phyloP scores from a whole-genome alignment of 1,284 basidiomycete genomes.

The Phellopilus nigrolimitatus region DNA sequence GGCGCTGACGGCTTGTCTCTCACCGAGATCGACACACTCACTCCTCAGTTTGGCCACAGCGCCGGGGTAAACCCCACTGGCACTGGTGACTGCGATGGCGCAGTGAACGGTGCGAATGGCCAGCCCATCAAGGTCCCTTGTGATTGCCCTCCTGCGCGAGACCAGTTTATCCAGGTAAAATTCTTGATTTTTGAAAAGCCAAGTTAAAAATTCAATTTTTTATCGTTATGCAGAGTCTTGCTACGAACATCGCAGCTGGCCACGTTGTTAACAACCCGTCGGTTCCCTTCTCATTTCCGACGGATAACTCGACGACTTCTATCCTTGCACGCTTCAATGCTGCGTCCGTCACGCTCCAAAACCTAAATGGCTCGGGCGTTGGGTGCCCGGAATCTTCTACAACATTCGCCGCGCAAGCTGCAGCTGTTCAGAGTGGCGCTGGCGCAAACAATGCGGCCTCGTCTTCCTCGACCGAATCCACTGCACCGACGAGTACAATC shows the following conservation, averaged over 20 bases:
- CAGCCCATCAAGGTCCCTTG: constrained; percentile 37
- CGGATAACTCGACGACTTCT: constrained; percentile 29
- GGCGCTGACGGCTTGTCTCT: constrained; percentile 21
- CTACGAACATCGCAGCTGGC: constrained; percentile 34
- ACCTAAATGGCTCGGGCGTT: constrained; percentile 25
- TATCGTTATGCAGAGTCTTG: constrained; percentile 25
- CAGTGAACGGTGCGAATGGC: constrained; percentile 28
- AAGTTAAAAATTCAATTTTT: constrained; percentile 6
- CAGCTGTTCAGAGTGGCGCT: constrained; percentile 21
- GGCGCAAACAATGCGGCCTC: no score
- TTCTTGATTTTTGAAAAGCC: background rate
- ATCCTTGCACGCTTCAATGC: constrained; percentile 34
- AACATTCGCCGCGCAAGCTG: constrained; percentile 23
- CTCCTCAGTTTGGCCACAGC: constrained; percentile 27
- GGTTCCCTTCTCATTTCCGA: constrained; percentile 34
- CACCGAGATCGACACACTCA: constrained; percentile 24
- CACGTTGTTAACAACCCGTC: constrained; percentile 36
- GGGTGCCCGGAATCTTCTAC: constrained; percentile 27
- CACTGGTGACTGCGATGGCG: constrained; percentile 34
- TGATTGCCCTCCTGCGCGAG: constrained; percentile 34
- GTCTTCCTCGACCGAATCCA: no score
- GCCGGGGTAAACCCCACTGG: constrained; percentile 27
- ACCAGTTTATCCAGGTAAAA: constrained; percentile 29
- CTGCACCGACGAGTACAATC: no score
- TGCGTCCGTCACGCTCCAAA: constrained; percentile 33